Percentiles rank a stretch among this genome's conserved stretches.
Evolutionary conservation across 2,329 filamentous ascomycete genomes (phyloP).

Genomic region (Penicillium sp.): DNA sequence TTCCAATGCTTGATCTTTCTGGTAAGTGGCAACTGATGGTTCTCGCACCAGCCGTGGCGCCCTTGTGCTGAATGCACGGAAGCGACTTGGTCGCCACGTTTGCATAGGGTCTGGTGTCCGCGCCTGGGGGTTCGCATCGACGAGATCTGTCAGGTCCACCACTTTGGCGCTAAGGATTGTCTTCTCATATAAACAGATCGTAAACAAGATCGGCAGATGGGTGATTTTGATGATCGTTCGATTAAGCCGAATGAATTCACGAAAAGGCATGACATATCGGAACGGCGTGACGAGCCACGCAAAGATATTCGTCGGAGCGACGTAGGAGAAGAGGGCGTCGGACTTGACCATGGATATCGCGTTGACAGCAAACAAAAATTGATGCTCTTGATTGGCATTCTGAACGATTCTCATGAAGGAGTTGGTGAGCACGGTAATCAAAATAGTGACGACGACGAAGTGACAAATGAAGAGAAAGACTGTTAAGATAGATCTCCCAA

Average conservation of each 20-base stretch:
- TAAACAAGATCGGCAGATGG: constrained; percentile 83
- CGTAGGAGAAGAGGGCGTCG: constrained; percentile 92
- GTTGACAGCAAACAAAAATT: constrained; percentile 92
- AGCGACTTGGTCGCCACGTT: constrained; percentile 58
- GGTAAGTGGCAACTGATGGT: constrained; percentile 84
- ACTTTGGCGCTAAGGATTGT: constrained; percentile 74
- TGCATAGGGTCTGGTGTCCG: constrained; percentile 60
- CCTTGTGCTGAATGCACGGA: constrained; percentile 74
- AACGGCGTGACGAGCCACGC: constrained; percentile 87
- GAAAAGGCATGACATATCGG: constrained; percentile 78
- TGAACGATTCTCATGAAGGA: constrained; percentile 95
- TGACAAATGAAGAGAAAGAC: constrained; percentile 93
- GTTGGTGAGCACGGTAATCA: constrained; percentile 95
- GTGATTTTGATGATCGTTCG: constrained; percentile 89
- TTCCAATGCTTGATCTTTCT: constrained; percentile 87
- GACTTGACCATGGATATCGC: constrained; percentile 98
- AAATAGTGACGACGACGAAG: constrained; percentile 89
- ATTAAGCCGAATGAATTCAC: constrained; percentile 82
- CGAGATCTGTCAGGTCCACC: constrained; percentile 81
- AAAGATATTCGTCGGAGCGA: constrained; percentile 87
- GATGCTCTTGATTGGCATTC: constrained; percentile 90
- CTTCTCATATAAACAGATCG: constrained; percentile 86
- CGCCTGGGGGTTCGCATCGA: constrained; percentile 69
- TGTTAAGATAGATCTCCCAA: constrained; percentile 76
- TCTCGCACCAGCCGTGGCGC: constrained; percentile 68